Evolutionary conservation across 352 stramenopile genomes (phyloP), one percentile per base, ranked within the genome.

Genomic region (Phytophthora citrophthora): DNA sequence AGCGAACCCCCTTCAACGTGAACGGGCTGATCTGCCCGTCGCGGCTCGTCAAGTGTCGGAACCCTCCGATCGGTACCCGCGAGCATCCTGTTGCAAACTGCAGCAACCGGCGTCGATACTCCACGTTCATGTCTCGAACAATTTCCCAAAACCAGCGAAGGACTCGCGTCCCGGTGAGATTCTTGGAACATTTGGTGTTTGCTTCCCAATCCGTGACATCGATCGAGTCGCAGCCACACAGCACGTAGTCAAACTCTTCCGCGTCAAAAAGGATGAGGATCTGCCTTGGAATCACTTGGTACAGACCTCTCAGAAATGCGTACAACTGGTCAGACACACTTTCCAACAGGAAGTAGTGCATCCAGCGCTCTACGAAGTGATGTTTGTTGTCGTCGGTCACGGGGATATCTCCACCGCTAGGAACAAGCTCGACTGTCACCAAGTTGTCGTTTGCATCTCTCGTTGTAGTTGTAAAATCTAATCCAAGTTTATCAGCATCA

Each of bases 181-280:
- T 79, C 48, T 62, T 72, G 3, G 73, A 79, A 18, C 66, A 72
- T 27, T 70, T 81, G 41, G 92, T 97, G 52, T 98, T 68, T 6
- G 59, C 61, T 70, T 94, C 88, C 96, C 96, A 99, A 73, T 99
- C 96, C 18, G 94, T 74, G 49, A 99, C 92, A 44, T 98, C 89
- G 62, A 99, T 98, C 46, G 85, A 79, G 15, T 97, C 91, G 39
- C 97, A 74, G 20, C 96, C 96, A 54, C 93, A 98, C 61, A 99
- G 81, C 11, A 98, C 59, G 34, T 98, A 81, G 65, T 98, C 94
- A 4, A 99, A 69, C 76, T 99, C 95, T 72, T 98, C 89, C 54
- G 93, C 96, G 67, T 99, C 96, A 68, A 99, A 98, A 8, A 98
- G 83, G 31, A 92, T 90, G 29, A 98, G 68, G 16, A 98, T 71